phyloP scores from a whole-genome alignment of 164 flowering plant genomes.

The Litsea cubeba region DNA sequence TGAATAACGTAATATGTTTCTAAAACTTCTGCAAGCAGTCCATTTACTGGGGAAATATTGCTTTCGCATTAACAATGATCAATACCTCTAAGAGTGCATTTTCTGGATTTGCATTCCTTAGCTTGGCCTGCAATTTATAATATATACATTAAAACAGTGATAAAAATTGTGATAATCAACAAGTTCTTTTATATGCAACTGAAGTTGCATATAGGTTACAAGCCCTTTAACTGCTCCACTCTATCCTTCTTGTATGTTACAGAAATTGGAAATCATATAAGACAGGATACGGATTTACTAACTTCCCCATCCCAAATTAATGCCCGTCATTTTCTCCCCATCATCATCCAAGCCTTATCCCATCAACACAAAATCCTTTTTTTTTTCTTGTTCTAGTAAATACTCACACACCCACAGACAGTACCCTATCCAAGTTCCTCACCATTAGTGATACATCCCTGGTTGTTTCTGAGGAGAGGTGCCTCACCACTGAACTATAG shows the following conservation, averaged over 20 bases:
- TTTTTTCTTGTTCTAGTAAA: too few relatives aligned
- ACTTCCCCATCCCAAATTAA: too few relatives aligned
- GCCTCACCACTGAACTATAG: too few relatives aligned
- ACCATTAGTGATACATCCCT: too few relatives aligned
- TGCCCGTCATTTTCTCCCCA: too few relatives aligned
- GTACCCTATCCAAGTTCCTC: too few relatives aligned
- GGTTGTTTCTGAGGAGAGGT: too few relatives aligned
- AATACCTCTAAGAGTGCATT: constrained; percentile 85
- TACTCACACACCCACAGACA: too few relatives aligned
- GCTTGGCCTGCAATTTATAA: constrained; percentile 48
- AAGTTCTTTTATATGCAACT: neutral
- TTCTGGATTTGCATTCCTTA: constrained; percentile 69
- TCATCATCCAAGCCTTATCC: neutral
- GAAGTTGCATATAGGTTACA: neutral
- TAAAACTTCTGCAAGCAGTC: neutral
- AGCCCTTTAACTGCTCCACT: neutral
- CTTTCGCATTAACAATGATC: neutral
- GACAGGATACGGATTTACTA: neutral
- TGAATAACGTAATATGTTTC: neutral
- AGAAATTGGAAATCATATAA: neutral
- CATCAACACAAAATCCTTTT: too few relatives aligned
- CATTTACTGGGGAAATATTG: neutral
- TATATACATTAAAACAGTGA: constrained; percentile 4
- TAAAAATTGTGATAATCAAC: neutral
- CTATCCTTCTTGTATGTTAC: neutral